Conservation (phyloP, 805 yeast genomes). For the Lachancea kluyveri region DNA sequence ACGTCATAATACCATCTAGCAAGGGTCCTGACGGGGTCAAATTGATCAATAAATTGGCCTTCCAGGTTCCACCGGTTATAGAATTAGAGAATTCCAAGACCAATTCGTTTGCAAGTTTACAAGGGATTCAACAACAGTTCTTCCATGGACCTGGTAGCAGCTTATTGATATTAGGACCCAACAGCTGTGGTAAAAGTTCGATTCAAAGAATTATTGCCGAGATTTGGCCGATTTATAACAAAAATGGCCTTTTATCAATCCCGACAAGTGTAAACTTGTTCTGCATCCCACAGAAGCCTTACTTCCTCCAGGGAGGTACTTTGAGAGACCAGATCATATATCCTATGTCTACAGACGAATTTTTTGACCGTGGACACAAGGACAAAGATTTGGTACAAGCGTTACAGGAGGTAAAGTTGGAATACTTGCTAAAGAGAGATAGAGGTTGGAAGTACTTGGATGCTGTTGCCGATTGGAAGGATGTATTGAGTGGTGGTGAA, state of each 20-base stretch:
- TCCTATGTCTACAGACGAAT: slow-evolving; percentile 72
- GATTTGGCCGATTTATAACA: slow-evolving; percentile 80
- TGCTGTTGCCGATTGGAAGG: slow-evolving; percentile 68
- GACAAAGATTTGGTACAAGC: slow-evolving; percentile 66
- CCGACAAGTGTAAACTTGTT: slow-evolving; percentile 66
- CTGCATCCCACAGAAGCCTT: slow-evolving; percentile 82
- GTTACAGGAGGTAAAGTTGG: slow-evolving; percentile 70
- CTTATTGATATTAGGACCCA: slow-evolving; percentile 75
- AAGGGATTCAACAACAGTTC: slow-evolving; percentile 34
- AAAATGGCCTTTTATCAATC: slow-evolving; percentile 67
- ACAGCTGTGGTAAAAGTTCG: slow-evolving; percentile 87
- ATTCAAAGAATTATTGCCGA: slow-evolving; percentile 80
- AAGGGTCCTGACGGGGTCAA: slow-evolving; percentile 56
- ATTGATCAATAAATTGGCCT: slow-evolving; percentile 54
- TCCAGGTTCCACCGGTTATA: slow-evolving; percentile 39
- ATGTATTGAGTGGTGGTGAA: slow-evolving; percentile 94
- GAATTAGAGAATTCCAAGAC: slow-evolving; percentile 14
- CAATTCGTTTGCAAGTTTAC: slow-evolving; percentile 4
- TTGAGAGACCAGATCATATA: slow-evolving; percentile 88
- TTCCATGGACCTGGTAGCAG: slow-evolving; percentile 48
- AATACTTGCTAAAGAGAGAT: slow-evolving; percentile 66
- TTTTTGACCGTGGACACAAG: slow-evolving; percentile 62
- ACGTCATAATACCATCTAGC: slow-evolving; percentile 69
- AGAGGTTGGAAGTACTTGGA: slow-evolving; percentile 42
- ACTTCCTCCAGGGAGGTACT: slow-evolving; percentile 69